Percentiles rank a stretch among this genome's conserved stretches.
These are phyloP conservation scores for Amanita exitialis DNA, from an alignment of 768 basidiomycete genomes.

Conservation along the genomic window DNA sequence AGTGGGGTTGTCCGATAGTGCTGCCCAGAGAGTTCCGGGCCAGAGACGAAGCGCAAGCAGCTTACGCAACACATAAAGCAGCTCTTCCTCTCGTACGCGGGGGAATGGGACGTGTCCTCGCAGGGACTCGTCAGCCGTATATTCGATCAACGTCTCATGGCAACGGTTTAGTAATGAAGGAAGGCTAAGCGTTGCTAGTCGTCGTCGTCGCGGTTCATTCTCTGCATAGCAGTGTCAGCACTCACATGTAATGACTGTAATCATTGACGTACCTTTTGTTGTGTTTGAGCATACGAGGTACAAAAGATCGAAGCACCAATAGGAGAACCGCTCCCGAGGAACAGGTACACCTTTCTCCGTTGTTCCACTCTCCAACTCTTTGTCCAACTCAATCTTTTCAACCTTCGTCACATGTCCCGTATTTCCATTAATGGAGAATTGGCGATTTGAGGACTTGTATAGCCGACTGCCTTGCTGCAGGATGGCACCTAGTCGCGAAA, in stretches of 20 bases:
- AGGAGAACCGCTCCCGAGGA: slow-evolving; percentile 79
- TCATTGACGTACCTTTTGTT: slow-evolving; percentile 39
- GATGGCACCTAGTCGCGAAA: slow-evolving; percentile 57
- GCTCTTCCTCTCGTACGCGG: slow-evolving; percentile 79
- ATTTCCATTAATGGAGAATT: background rate
- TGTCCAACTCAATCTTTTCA: slow-evolving; percentile 27
- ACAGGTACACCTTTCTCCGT: slow-evolving; percentile 47
- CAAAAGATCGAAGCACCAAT: slow-evolving; percentile 86
- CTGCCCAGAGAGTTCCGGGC: slow-evolving; percentile 71
- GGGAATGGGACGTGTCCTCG: slow-evolving; percentile 87
- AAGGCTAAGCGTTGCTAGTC: slow-evolving; percentile 66
- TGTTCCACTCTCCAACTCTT: slow-evolving; percentile 37
- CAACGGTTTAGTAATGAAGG: slow-evolving; percentile 74
- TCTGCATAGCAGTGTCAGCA: slow-evolving; percentile 28
- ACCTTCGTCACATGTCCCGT: slow-evolving; percentile 11
- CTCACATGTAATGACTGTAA: background rate
- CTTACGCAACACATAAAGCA: slow-evolving; percentile 75
- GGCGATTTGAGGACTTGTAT: slow-evolving; percentile 26
- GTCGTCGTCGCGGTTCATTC: slow-evolving; percentile 43
- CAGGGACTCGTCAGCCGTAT: slow-evolving; percentile 76
- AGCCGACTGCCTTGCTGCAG: slow-evolving; percentile 66
- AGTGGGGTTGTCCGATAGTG: slow-evolving; percentile 56
- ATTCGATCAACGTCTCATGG: slow-evolving; percentile 52
- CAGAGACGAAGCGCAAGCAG: slow-evolving; percentile 64
- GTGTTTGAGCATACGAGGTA: slow-evolving; percentile 70